Base-by-base conservation (phyloP, 2,329 filamentous ascomycete species). In the Aspergillus sergii region DNA sequence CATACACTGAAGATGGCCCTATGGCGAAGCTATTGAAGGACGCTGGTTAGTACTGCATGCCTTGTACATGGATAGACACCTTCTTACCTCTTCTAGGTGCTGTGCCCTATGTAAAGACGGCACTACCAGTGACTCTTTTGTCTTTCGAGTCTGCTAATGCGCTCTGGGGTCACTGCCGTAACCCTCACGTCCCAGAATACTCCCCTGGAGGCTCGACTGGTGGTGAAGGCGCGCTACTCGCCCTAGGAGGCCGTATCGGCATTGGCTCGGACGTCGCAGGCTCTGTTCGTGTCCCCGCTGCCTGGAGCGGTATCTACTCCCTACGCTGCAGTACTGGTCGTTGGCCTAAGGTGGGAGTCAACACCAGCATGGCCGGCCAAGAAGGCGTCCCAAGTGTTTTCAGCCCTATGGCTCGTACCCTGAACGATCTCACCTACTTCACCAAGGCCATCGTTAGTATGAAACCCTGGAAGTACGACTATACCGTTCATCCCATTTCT, bases 231-330 rank as follows among this genome's bases (percentile, higher is more conserved):
- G 93, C 94, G 0, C 81, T 97, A 3, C 82, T 97, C 4, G 94
- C 94, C 1, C 86, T 93, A 55, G 89, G 89, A 43, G 93, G 92
- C 53, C 85, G 93, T 45, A 96, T 97, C 64, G 94, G 94, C 46
- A 90, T 97, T 68, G 94, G 94, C 11, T 94, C 91, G 55, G 94
- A 97, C 76, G 93, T 97, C 19, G 94, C 93, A 16, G 94, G 94
- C 34, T 95, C 91, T 19, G 93, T 97, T 6, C 86, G 94, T 58
- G 89, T 87, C 2, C 94, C 94, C 0, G 94, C 94, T 6, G 93
- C 96, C 70, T 97, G 93, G 81, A 91, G 91, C 2, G 94, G 94
- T 10, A 92, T 94, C 75, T 97, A 96, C 78, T 90, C 91, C 21
- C 80, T 97, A 28, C 88, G 91, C 41, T 97, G 94, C 79, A 94